Evolutionary conservation across 768 basidiomycete genomes (phyloP), one percentile per base, ranked within the genome.

Genomic region (Pisolithus marmoratus): DNA sequence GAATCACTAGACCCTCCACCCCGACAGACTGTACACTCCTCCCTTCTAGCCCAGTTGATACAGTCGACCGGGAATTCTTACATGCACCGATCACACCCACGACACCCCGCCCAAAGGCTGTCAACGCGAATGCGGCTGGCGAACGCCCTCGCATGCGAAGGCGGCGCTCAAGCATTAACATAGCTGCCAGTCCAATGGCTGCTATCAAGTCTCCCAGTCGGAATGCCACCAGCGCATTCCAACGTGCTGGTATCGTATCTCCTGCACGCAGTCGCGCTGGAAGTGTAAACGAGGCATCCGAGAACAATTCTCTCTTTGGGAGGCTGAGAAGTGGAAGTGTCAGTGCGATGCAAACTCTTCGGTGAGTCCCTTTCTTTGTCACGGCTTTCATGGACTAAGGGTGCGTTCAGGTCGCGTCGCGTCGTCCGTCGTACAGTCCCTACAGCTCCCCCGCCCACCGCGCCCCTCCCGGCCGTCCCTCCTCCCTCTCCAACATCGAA

Each of bases 161-260:
- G 48, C 78, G 85, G 38, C 80, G 83, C 38, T 84, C 83, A 17
- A 85, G 83, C 36, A 65, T 87, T 27, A 85, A 79, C 5, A 54
- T 81, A 20, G 74, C 67, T 3, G 69, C 72, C 12, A 80, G 74
- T 8, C 81, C 83, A 2, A 78, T 85, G 66, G 72, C 73, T 38
- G 62, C 72, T 34, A 82, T 86, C 58, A 83, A 82, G 52, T 80
- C 81, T 0, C 80, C 83, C 1, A 59, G 72, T 14, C 74, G 81
- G 34, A 76, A 68, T 2, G 82, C 78, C 0, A 72, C 73, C 22
- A 70, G 70, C 26, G 81, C 83, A 1, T 64, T 81, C 23, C 81
- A 77, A 53, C 68, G 70, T 45, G 76, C 76, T 46, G 70, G 75
- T 26, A 42, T 69, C 59, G 58, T 56, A 52, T 70, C 67, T 22